phyloP scores from a whole-genome alignment of 2,329 filamentous ascomycete species.

The Aureobasidium zeae region DNA sequence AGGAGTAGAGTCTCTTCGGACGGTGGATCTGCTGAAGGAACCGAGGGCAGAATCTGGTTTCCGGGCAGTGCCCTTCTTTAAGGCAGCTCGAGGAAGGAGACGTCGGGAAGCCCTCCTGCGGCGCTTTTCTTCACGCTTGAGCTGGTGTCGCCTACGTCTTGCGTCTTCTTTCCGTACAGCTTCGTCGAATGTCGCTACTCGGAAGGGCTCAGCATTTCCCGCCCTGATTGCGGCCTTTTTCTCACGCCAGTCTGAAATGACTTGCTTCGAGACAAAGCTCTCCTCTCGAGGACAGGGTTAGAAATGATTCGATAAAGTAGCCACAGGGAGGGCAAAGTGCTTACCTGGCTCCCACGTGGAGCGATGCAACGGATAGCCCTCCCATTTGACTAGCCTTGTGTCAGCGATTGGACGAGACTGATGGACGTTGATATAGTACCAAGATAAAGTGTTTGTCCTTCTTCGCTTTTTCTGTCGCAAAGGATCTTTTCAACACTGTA shows the following conservation, averaged over 20 bases:
- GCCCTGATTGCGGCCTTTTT: constrained; percentile 18
- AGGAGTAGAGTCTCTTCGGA: neutral
- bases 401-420: neutral
- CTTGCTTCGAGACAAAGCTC: constrained; percentile 17
- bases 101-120: constrained; percentile 12
- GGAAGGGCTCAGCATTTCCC: constrained; percentile 20
- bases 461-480: constrained; percentile 16
- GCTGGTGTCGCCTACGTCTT: constrained; percentile 15
- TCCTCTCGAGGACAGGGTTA: constrained; percentile 1
- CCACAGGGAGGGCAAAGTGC: neutral
- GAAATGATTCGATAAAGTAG: no score
- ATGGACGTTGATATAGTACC: constrained; percentile 21
- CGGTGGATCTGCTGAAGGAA: neutral
- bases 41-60: neutral
- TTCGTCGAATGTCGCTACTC: constrained; percentile 20
- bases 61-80: constrained; percentile 9
- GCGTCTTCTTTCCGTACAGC: constrained; percentile 15
- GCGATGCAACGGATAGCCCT: constrained; percentile 22
- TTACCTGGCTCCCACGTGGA: constrained; percentile 26
- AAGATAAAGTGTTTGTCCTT: no score
- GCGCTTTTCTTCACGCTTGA: constrained; percentile 23
- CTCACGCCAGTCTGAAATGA: no score
- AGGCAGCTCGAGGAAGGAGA: neutral
- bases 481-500: constrained; percentile 28
- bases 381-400: constrained; percentile 26